A percentile compares a stretch with the other conserved stretches of the same genome.
phyloP scores from a whole-genome alignment of 768 basidiomycete species.

The Lactifluus subvellereus region DNA sequence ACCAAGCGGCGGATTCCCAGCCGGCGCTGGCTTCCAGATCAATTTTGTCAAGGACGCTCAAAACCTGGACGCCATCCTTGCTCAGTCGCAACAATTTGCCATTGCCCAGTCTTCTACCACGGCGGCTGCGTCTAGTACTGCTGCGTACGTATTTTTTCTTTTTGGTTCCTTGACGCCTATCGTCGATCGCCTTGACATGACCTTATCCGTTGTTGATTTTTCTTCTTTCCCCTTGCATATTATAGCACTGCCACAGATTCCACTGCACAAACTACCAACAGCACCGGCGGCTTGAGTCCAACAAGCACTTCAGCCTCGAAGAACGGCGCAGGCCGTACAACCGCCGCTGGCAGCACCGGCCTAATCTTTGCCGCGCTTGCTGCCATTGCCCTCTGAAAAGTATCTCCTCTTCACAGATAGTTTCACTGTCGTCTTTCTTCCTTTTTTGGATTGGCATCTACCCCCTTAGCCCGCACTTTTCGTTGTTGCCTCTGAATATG shows the following conservation, averaged over 20 bases:
- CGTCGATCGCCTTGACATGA: background rate
- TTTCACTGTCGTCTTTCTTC: background rate
- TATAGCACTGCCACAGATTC: background rate
- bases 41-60: slow-evolving; percentile 55
- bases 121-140: slow-evolving; percentile 4
- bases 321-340: slow-evolving; percentile 14
- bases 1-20: slow-evolving; percentile 60
- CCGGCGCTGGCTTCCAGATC: slow-evolving; percentile 59
- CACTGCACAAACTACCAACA: background rate
- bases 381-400: slow-evolving; percentile 15
- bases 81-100: slow-evolving; percentile 64
- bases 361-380: slow-evolving; percentile 15
- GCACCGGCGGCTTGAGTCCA: slow-evolving; percentile 9
- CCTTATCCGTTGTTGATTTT: background rate
- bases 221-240: background rate
- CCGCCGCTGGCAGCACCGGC: slow-evolving; percentile 4
- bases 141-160: background rate
- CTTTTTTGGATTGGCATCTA: background rate
- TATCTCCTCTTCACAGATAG: background rate
- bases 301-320: background rate
- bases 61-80: slow-evolving; percentile 49
- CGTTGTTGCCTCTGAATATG: background rate
- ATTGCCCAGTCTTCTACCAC: slow-evolving; percentile 33
- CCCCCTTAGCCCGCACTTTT: background rate
- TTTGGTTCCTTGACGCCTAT: background rate